Evolutionary conservation across 2,329 filamentous ascomycete species (phyloP), one percentile per base, ranked within the genome.

Genomic region (Immersiporthe knoxdaviesiana): DNA sequence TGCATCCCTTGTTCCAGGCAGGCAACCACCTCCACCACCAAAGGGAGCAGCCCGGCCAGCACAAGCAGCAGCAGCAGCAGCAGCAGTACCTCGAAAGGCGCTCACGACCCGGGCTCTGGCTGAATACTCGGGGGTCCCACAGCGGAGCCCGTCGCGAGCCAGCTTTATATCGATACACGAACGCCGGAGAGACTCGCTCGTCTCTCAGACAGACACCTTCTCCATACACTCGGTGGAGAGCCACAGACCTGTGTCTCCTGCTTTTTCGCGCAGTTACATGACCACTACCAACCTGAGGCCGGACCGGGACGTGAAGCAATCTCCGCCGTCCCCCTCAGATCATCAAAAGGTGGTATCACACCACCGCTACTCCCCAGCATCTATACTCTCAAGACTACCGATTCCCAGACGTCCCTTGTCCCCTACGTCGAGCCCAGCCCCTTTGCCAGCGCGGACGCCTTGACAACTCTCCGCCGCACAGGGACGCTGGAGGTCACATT

Each of bases 401-500:
- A 82, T 65, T 89, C 87, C 0, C 83, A 87, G 70, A 80, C 83
- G 2, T 88, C 87, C 0, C 76, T 89, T 7, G 78, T 86, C 0
- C 75, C 84, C 0, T 84, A 83, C 64, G 81, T 82, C 44, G 80
- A 83, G 32, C 83, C 81, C 72, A 84, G 82, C 66, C 81, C 81
- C 0, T 87, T 86, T 70, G 81, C 78, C 27, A 80, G 83, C 50
- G 81, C 81, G 0, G 82, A 84, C 71, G 83, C 84, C 0, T 77
- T 89, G 5, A 80, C 81, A 56, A 82, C 79, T 0, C 79, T 89
- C 2, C 80, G 84, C 1, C 79, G 79, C 39, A 85, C 85, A 1
- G 88, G 88, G 0, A 82, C 80, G 61, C 81, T 90, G 1, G 83
- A 85, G 44, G 87, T 87, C 0, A 83, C 87, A 63, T 91, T 90